Percentiles rank a stretch among this genome's conserved stretches.
Evolutionary conservation across 2,329 filamentous ascomycete genomes (phyloP).

Genomic region (Aspergillus sojae): DNA sequence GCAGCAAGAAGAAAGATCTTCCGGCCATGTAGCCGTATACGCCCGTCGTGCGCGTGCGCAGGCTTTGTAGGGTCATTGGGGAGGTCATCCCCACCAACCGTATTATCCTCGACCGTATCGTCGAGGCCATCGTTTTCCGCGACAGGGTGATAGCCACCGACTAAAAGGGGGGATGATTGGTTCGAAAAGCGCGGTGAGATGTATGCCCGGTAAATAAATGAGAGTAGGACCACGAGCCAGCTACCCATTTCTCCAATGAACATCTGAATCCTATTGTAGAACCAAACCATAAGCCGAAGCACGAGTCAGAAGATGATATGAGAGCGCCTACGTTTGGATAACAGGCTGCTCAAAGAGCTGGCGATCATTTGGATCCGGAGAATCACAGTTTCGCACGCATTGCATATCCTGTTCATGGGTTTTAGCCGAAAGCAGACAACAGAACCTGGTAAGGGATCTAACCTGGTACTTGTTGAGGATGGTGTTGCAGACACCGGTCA

Average conservation of each 20-base stretch:
- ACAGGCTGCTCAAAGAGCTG: slow-evolving; percentile 90
- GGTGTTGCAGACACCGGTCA: slow-evolving; percentile 96
- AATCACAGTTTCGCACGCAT: slow-evolving; percentile 88
- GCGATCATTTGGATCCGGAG: slow-evolving; percentile 65
- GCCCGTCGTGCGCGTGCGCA: slow-evolving; percentile 57
- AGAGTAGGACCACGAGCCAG: slow-evolving; percentile 82
- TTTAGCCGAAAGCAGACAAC: neutral
- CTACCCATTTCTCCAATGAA: slow-evolving; percentile 95
- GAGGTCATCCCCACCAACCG: slow-evolving; percentile 47
- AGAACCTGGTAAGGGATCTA: slow-evolving; percentile 27
- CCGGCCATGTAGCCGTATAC: slow-evolving; percentile 66
- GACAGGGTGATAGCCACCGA: slow-evolving; percentile 69
- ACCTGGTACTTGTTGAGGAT: slow-evolving; percentile 96
- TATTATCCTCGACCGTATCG: slow-evolving; percentile 48
- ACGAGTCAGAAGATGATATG: neutral
- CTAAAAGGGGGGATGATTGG: slow-evolving; percentile 44
- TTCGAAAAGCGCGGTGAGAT: slow-evolving; percentile 42
- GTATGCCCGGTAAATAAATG: slow-evolving; percentile 67
- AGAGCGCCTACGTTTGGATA: slow-evolving; percentile 70
- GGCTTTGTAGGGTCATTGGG: slow-evolving; percentile 56
- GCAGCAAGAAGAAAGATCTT: slow-evolving; percentile 75
- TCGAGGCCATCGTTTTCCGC: slow-evolving; percentile 52
- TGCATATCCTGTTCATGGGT: slow-evolving; percentile 73
- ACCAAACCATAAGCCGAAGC: neutral
- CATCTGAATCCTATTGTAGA: slow-evolving; percentile 71